Evolutionary conservation across 176 grass and related monocot species (phyloP).

Genomic region (Ananas comosus): DNA sequence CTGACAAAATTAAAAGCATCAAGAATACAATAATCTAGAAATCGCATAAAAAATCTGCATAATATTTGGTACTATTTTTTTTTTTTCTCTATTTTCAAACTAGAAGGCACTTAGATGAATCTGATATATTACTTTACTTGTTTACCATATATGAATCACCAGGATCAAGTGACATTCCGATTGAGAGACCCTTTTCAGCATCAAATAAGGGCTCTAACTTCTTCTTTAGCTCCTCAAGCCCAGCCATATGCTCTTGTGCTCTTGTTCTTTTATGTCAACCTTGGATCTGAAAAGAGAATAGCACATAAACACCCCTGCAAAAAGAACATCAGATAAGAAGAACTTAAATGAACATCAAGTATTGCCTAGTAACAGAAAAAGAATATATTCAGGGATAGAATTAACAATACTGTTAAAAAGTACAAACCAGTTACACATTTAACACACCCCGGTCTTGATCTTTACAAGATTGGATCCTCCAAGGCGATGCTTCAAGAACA

Average conservation of each 20-base stretch:
- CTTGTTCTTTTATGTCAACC: not conserved
- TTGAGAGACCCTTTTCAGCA: constrained; percentile 29
- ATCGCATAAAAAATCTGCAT: too few relatives aligned
- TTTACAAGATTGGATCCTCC: too few relatives aligned
- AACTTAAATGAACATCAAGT: not conserved
- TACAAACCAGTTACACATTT: too few relatives aligned
- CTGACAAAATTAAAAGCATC: not conserved
- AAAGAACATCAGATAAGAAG: not conserved
- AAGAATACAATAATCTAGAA: not conserved
- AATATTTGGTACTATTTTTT: too few relatives aligned
- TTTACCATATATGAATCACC: constrained; percentile 65
- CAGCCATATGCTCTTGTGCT: constrained; percentile 38
- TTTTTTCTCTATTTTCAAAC: too few relatives aligned
- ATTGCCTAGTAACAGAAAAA: too few relatives aligned
- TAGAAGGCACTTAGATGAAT: too few relatives aligned
- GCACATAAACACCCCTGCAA: not conserved
- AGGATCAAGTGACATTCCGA: constrained; percentile 29
- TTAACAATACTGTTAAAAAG: too few relatives aligned
- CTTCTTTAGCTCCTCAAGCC: constrained; percentile 84
- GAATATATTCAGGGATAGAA: too few relatives aligned
- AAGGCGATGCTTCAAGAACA: too few relatives aligned
- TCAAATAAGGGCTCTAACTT: constrained; percentile 80
- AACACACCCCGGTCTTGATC: too few relatives aligned
- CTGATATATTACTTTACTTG: not conserved
- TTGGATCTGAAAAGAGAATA: not conserved